These are phyloP conservation scores for Lophium mytilinum DNA, from an alignment of 495 filamentous ascomycete genomes.

Conservation along the genomic window DNA sequence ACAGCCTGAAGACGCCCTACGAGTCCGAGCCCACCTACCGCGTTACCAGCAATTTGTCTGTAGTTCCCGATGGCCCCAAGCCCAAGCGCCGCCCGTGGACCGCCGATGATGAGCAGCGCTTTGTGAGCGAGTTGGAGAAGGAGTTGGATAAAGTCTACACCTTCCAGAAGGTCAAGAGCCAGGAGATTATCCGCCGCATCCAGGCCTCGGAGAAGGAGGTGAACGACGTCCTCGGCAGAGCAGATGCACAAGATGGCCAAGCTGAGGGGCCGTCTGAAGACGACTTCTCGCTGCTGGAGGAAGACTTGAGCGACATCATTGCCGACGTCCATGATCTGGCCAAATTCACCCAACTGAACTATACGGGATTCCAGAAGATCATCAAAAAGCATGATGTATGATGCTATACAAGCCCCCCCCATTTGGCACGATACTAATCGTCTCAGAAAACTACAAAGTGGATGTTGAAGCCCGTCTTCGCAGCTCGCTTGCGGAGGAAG, in stretches of 20 bases:
- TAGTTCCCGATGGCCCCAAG: slow-evolving; percentile 41
- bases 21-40: slow-evolving; percentile 41
- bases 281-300: slow-evolving; percentile 88
- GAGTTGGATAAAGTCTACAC: slow-evolving; percentile 96
- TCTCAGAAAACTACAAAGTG: slow-evolving; percentile 84
- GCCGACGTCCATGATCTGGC: slow-evolving; percentile 97
- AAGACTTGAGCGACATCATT: slow-evolving; percentile 94
- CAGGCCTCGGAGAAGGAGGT: slow-evolving; percentile 81
- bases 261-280: slow-evolving; percentile 68
- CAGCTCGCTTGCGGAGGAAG: slow-evolving; percentile 83
- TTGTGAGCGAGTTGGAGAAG: slow-evolving; percentile 75
- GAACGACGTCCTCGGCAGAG: slow-evolving; percentile 67
- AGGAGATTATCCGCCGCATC: slow-evolving; percentile 87
- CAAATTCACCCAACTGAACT: slow-evolving; percentile 97
- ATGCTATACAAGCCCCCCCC: slow-evolving; percentile 12
- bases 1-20: slow-evolving; percentile 67
- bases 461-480: slow-evolving; percentile 91
- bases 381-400: slow-evolving; percentile 99
- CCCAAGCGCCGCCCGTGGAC: slow-evolving; percentile 66
- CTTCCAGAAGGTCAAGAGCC: slow-evolving; percentile 91
- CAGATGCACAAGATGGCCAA: slow-evolving; percentile 33
- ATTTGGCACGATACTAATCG: neutral
- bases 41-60: too few relatives aligned
- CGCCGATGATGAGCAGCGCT: slow-evolving; percentile 83
- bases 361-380: slow-evolving; percentile 99